phyloP scores from a whole-genome alignment of 2,329 filamentous ascomycete genomes.

The Taxawa tesnikishii region DNA sequence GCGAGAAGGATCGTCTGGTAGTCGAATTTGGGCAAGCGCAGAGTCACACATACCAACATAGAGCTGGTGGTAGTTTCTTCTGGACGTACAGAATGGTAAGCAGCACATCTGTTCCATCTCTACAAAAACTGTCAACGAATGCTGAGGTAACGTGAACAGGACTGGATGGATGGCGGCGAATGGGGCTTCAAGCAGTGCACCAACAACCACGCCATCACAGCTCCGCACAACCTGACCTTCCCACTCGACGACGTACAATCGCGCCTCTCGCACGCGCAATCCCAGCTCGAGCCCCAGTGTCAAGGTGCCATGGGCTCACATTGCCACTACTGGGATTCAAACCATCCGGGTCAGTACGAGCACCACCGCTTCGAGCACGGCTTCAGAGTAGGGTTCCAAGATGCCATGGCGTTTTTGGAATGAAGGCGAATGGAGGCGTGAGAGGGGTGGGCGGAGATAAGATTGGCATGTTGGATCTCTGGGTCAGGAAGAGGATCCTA shows the following conservation, averaged over 20 bases:
- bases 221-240: conserved; percentile 27
- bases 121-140: no score
- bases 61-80: conserved; percentile 42
- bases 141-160: no score
- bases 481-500: conserved; percentile 42
- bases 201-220: conserved; percentile 29
- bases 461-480: conserved; percentile 47
- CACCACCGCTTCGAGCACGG: conserved; percentile 44
- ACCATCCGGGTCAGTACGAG: conserved; percentile 32
- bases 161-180: conserved; percentile 49
- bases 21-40: conserved; percentile 37
- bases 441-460: conserved; percentile 31
- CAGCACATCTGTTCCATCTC: no score
- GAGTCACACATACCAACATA: conserved; percentile 35
- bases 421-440: conserved; percentile 21
- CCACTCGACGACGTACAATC: conserved; percentile 22
- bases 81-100: conserved; percentile 46
- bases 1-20: conserved; percentile 26
- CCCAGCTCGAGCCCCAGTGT: conserved; percentile 23
- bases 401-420: conserved; percentile 39
- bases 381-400: conserved; percentile 44
- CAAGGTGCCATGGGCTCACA: conserved; percentile 30
- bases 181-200: conserved; percentile 47
- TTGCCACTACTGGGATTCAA: conserved; percentile 37
- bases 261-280: conserved; percentile 26